A percentile compares a stretch with the other conserved stretches of the same genome.
These are phyloP conservation scores for Parathielavia hyrcaniae DNA, from an alignment of 495 filamentous ascomycete genomes.

Conservation along the genomic window DNA sequence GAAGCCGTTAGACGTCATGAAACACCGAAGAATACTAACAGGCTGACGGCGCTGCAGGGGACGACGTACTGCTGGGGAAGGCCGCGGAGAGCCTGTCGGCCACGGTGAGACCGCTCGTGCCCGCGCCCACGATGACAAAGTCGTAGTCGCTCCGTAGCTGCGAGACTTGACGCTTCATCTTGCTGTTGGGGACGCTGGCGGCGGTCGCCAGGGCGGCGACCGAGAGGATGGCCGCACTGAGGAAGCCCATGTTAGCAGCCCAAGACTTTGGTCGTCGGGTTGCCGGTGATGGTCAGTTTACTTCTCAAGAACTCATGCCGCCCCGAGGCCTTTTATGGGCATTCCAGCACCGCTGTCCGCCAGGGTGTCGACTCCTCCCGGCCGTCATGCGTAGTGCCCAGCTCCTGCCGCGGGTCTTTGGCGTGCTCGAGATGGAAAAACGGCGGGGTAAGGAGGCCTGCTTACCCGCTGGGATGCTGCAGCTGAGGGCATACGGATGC, in stretches of 20 bases:
- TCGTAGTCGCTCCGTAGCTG: slow-evolving; percentile 27
- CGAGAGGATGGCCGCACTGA: slow-evolving; percentile 6
- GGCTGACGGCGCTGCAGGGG: neutral
- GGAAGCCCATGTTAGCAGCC: slow-evolving; percentile 2
- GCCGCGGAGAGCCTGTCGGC: slow-evolving; percentile 33
- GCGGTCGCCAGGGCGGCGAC: slow-evolving; percentile 11
- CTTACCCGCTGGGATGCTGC: neutral
- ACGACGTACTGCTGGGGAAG: slow-evolving; percentile 22
- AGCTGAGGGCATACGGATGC: neutral
- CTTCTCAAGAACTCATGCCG: neutral
- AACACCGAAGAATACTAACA: neutral
- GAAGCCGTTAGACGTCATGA: neutral
- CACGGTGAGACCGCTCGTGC: slow-evolving; percentile 38
- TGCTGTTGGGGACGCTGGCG: neutral
- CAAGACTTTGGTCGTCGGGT: neutral
- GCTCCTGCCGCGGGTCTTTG: neutral
- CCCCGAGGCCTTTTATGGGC: too few species aligned
- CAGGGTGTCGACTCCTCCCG: neutral
- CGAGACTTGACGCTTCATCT: slow-evolving; percentile 21
- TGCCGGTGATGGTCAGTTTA: neutral
- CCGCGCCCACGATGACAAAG: slow-evolving; percentile 40
- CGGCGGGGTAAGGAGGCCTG: neutral
- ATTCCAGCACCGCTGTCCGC: too few species aligned
- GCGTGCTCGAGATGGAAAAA: neutral
- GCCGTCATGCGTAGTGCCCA: neutral